Evolutionary conservation across 106 monocot species (phyloP), one percentile per base, ranked within the genome.

Genomic region (Cymbidium sinense): DNA sequence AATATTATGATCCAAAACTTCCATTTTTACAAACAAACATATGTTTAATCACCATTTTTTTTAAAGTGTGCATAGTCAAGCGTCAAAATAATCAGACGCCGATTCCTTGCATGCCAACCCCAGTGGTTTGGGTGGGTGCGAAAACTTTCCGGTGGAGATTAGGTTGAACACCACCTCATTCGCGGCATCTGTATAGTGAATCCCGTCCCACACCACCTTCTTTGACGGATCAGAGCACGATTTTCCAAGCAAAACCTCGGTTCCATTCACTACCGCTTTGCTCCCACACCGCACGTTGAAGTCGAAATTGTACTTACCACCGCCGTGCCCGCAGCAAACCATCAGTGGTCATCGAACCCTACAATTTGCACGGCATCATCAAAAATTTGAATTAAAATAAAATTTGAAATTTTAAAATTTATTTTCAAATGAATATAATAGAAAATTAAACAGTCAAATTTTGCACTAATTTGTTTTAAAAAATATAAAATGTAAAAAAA

Each of bases 181-280:
- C 12, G 91, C 91, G 11, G 91, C 87, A 70, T 94, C 91, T 1
- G 94, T 94, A 84, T 83, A 91, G 77, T 94, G 94, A 15, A 87
- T 76, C 44, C 94, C 89, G 33, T 94, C 94, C 91, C 91, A 94
- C 5, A 71, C 73, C 69, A 91, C 79, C 31, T 80, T 37, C 70
- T 75, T 83, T 28, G 37, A 54, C 0, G 94, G 91, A 9, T 89
- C 64, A 41, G 78, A 36, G 74, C 94, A 94, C 1, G 93, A 83
- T 64, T 75, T 79, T 20, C 83, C 92, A 28, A 86, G 21, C 39
- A 87, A 30, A 4, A 86, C 75, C 58, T 75, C 35, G 0, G 77
- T 85, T 12, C 92, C 92, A 23, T 92, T 88, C 67, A 78, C 76
- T 31, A 3, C 43, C 8, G 41, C 64, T 34, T n/a, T 81, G 4